These are phyloP conservation scores for Trichoderma arundinaceum DNA, from an alignment of 2,329 filamentous ascomycete genomes.

Conservation along the genomic window DNA sequence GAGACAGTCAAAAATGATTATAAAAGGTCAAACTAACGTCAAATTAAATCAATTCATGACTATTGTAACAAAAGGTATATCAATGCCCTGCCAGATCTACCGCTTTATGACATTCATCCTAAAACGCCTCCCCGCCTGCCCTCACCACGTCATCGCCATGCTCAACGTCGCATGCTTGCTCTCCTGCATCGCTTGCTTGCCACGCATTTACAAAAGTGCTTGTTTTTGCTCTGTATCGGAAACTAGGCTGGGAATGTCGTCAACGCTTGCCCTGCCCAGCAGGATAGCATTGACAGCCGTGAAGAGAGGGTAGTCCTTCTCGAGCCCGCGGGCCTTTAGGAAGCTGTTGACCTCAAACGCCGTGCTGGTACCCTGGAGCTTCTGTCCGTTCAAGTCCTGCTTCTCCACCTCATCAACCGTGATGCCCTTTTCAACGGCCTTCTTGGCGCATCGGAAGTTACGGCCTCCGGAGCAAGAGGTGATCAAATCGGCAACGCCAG, in stretches of 20 bases:
- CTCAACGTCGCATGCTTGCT: neutral
- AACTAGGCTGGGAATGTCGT: constrained; percentile 79
- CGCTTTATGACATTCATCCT: constrained; percentile 27
- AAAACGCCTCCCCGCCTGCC: constrained; percentile 18
- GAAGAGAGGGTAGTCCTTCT: constrained; percentile 88
- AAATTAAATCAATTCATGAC: neutral
- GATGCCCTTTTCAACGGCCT: constrained; percentile 79
- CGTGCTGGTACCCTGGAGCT: constrained; percentile 91
- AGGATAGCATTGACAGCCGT: constrained; percentile 85
- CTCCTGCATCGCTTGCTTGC: neutral
- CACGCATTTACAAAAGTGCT: constrained; percentile 5
- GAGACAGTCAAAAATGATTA: neutral
- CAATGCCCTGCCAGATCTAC: constrained; percentile 20
- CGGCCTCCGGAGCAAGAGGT: constrained; percentile 90
- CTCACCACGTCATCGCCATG: neutral
- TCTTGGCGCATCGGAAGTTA: constrained; percentile 93
- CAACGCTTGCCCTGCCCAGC: constrained; percentile 74
- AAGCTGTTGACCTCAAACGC: constrained; percentile 91
- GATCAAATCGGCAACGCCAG: constrained; percentile 93
- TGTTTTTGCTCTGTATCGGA: constrained; percentile 36
- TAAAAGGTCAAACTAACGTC: neutral
- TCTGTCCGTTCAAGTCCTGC: constrained; percentile 92
- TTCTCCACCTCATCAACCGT: constrained; percentile 86
- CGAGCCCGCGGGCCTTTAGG: constrained; percentile 75
- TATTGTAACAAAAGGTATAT: constrained; percentile 2